Conservation (phyloP, 2,329 filamentous ascomycete genomes). For the Phyllosticta citribraziliensis region DNA sequence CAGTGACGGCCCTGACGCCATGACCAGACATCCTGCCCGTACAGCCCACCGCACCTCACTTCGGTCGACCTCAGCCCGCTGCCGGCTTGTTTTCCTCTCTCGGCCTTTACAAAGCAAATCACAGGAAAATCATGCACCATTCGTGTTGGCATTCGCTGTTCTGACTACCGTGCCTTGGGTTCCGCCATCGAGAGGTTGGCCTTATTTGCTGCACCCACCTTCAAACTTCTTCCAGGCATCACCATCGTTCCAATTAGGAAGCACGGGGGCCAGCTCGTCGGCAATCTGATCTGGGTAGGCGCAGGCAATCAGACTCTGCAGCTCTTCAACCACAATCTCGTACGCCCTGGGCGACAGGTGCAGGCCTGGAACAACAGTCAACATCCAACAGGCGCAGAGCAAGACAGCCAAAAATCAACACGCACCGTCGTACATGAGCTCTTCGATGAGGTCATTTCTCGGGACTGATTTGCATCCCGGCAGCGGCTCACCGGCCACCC, state of each 20-base stretch:
- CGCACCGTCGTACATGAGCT: constrained; percentile 48
- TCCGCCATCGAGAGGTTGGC: not conserved
- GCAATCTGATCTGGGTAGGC: constrained; percentile 48
- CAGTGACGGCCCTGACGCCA: not conserved
- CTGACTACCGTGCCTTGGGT: not conserved
- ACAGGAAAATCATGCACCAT: not conserved
- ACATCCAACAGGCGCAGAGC: not conserved
- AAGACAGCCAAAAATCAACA: not conserved
- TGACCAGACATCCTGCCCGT: too few species aligned
- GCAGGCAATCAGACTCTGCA: constrained; percentile 41
- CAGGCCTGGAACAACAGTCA: constrained; percentile 34
- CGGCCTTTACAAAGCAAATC: not conserved
- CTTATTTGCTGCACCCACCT: not conserved
- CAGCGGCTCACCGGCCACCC: constrained; percentile 37
- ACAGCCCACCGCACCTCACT: too few species aligned
- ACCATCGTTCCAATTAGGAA: constrained; percentile 44
- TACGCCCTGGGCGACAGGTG: constrained; percentile 51
- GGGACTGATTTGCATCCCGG: constrained; percentile 49
- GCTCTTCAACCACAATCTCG: constrained; percentile 43
- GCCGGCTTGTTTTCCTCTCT: too few species aligned
- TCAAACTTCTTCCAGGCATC: constrained; percentile 20
- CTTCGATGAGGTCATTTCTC: constrained; percentile 45
- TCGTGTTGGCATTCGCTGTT: not conserved
- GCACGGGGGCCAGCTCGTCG: constrained; percentile 40
- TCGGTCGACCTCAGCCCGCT: too few species aligned